Conservation (phyloP, 148 eudicot genomes). For the Vaccinium darrowii region DNA sequence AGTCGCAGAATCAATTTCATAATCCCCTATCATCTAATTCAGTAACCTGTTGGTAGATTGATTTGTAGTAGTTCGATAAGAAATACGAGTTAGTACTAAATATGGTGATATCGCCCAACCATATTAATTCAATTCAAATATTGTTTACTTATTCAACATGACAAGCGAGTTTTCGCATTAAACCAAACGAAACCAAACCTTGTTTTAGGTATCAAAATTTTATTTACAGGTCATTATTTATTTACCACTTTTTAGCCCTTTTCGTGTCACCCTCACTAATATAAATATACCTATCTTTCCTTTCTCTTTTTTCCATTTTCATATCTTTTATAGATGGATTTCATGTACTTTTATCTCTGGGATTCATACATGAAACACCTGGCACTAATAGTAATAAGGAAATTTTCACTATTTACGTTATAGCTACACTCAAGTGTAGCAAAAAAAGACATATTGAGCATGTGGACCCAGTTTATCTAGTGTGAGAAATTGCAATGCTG, state of each 20-base stretch:
- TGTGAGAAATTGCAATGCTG: neutral
- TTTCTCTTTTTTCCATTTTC: neutral
- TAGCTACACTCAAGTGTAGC: neutral
- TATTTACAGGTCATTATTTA: neutral
- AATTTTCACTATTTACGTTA: neutral
- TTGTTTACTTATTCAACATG: neutral
- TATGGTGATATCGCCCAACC: neutral
- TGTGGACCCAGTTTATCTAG: neutral
- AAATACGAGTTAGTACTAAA: neutral
- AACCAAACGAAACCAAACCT: too few relatives aligned
- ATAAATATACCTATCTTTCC: neutral
- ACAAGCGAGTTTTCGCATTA: neutral
- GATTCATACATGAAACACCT: neutral
- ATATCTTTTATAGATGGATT: neutral
- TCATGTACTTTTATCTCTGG: neutral
- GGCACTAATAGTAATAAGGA: neutral
- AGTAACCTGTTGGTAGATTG: too few relatives aligned
- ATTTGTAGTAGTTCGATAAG: neutral
- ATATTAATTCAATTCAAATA: neutral
- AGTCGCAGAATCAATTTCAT: too few relatives aligned
- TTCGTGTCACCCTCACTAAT: neutral
- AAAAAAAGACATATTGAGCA: neutral
- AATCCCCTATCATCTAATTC: too few relatives aligned
- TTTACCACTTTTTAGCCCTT: neutral
- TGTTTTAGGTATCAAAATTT: neutral